Base-by-base conservation (phyloP, 106 monocot genomes). In the Dioscorea alata region DNA sequence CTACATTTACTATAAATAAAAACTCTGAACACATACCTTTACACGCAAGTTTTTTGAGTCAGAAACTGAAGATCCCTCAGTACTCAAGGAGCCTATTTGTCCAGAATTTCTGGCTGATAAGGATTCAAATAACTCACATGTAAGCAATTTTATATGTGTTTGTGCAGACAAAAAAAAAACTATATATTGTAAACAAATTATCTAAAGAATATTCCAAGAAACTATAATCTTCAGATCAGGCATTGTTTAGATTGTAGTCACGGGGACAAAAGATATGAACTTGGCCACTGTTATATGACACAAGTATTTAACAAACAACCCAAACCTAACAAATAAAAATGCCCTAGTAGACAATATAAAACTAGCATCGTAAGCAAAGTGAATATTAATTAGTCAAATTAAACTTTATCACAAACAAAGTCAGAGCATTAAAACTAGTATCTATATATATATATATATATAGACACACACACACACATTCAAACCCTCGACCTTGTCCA, bases 31-130 rank as follows among this genome's bases (percentile, higher is more conserved):
- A 13, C 48, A 50, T 80, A 77, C 86, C 86, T 87, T 87, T 14
- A 80, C 86, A 53, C 86, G 71, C 59, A 87, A 53, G 65, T 80
- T 80, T 51, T 86, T 87, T 66, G 86, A 68, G 67, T 87, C 86
- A 49, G 67, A 60, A 57, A 35, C 60, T 4, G 21, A 33, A 57
- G 85, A 85, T 60, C 50, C 80, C 42, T 83, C 80, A 50, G 49
- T 56, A 48, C 70, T 79, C 49, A 87, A 61, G 66, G 66, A 71
- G 66, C 65, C 64, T 57, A 77, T 48, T 17, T 70, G 63, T 74
- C 79, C 83, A 60, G 76, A 69, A 64, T 68, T 83, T 35, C 74
- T 77, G 74, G 67, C 86, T 87, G 80, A 63, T 54, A 54, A 54
- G 5, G n/a, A 24, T 20, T 6, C 28, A 61, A 61, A 61, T 24